A percentile compares a stretch with the other conserved stretches of the same genome.
phyloP scores from a whole-genome alignment of 441 rosid genomes.

The Corymbia calophylla region DNA sequence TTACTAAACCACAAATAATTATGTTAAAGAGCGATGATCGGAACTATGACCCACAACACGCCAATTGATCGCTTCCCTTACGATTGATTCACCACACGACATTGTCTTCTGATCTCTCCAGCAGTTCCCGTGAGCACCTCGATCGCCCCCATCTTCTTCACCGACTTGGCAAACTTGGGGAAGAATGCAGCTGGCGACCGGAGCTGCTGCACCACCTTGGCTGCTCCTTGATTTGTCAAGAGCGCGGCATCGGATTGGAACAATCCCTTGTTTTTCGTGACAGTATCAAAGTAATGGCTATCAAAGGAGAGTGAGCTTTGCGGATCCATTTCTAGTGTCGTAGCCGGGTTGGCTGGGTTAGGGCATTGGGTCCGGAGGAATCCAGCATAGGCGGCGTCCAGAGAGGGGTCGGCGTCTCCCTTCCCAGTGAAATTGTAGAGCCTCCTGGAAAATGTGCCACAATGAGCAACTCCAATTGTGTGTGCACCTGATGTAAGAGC shows the following conservation, averaged over 20 bases:
- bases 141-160: slow-evolving; percentile 5
- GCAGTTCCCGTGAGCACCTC: background rate
- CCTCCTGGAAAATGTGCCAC: background rate
- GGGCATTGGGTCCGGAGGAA: background rate
- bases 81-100: background rate
- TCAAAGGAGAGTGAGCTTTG: background rate
- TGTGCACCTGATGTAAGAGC: background rate
- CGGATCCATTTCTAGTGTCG: background rate
- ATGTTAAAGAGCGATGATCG: background rate
- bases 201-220: background rate
- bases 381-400: background rate
- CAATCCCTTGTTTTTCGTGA: background rate
- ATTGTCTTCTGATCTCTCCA: background rate
- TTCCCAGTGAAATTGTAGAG: slow-evolving; percentile 3
- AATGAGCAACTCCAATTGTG: background rate
- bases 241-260: background rate
- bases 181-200: background rate
- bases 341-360: background rate
- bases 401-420: background rate
- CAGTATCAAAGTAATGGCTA: slow-evolving; percentile 1
- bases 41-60: background rate
- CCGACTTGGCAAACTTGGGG: slow-evolving; percentile 1
- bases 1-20: background rate
- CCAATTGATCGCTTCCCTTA: background rate
- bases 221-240: background rate